phyloP scores from a whole-genome alignment of 2,329 filamentous ascomycete species.

The Bipolaris zeicola region DNA sequence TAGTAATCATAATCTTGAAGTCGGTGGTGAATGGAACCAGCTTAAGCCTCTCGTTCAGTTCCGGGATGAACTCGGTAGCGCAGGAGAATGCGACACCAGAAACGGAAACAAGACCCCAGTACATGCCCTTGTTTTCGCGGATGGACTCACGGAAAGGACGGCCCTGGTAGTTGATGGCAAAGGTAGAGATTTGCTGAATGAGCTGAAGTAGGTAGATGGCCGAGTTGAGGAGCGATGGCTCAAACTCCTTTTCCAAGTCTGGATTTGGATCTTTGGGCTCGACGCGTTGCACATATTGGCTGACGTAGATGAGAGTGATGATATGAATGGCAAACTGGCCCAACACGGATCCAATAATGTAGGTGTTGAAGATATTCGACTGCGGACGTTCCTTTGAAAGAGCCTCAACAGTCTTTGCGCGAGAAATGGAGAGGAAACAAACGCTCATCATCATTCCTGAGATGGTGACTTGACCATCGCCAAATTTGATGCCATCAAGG shows the following conservation, averaged over 20 bases:
- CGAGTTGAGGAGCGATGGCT: slow-evolving; percentile 91
- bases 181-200: slow-evolving; percentile 98
- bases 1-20: slow-evolving; percentile 86
- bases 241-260: slow-evolving; percentile 93
- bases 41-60: slow-evolving; percentile 91
- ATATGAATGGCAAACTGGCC: slow-evolving; percentile 98
- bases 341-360: slow-evolving; percentile 97
- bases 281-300: slow-evolving; percentile 81
- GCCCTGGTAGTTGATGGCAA: slow-evolving; percentile 99
- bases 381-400: slow-evolving; percentile 96
- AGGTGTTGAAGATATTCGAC: slow-evolving; percentile 98
- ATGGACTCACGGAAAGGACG: slow-evolving; percentile 96
- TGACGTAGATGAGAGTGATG: slow-evolving; percentile 90
- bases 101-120: slow-evolving; percentile 91
- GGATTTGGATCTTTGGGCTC: slow-evolving; percentile 73
- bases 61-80: slow-evolving; percentile 92
- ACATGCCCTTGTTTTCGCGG: slow-evolving; percentile 96
- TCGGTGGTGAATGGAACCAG: slow-evolving; percentile 87
- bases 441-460: slow-evolving; percentile 99
- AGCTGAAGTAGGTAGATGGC: slow-evolving; percentile 96
- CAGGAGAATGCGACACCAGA: slow-evolving; percentile 91
- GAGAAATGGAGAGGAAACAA: slow-evolving; percentile 98
- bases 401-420: slow-evolving; percentile 92
- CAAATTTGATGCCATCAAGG: slow-evolving; percentile 98
- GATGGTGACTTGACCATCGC: slow-evolving; percentile 96